A percentile compares a stretch with the other conserved stretches of the same genome.
phyloP scores from a whole-genome alignment of 495 filamentous ascomycete species.

The Penicillium verhagenii region DNA sequence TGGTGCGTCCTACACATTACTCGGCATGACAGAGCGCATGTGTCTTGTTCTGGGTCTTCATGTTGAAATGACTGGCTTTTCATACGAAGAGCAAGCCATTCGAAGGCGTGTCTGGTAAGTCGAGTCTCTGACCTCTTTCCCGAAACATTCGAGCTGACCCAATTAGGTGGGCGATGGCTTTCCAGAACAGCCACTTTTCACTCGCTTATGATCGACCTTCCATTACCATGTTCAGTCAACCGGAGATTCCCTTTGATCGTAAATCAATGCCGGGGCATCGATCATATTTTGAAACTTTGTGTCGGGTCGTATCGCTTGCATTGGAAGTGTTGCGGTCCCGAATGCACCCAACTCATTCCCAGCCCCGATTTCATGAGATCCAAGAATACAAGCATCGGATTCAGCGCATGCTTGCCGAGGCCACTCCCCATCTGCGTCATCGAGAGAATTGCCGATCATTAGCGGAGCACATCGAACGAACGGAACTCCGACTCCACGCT shows the following conservation, averaged over 20 bases:
- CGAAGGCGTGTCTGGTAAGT: conserved; percentile 44
- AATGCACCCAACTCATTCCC: conserved; percentile 40
- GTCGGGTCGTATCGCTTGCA: conserved; percentile 50
- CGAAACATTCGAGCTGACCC: conserved; percentile 7
- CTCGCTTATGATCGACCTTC: conserved; percentile 60
- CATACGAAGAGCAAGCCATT: conserved; percentile 33
- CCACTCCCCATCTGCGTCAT: conserved; percentile 52
- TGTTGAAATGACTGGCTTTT: conserved; percentile 47
- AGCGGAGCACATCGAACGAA: conserved; percentile 55
- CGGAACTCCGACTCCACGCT: conserved; percentile 54
- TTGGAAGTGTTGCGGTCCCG: conserved; percentile 56
- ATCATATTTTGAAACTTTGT: conserved; percentile 56
- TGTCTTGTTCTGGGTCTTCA: conserved; percentile 60
- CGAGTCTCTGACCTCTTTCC: background rate
- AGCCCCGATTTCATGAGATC: conserved; percentile 45
- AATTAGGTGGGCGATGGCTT: conserved; percentile 56
- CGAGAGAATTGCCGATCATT: conserved; percentile 45
- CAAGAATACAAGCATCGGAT: conserved; percentile 52
- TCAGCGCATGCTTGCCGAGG: conserved; percentile 48
- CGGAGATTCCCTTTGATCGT: conserved; percentile 47
- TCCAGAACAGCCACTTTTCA: conserved; percentile 61
- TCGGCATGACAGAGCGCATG: conserved; percentile 59
- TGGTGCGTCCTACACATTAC: conserved; percentile 58
- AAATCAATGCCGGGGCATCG: conserved; percentile 49
- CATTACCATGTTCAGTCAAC: conserved; percentile 52